phyloP scores from a whole-genome alignment of 805 yeast species.

The Candida maesae region DNA sequence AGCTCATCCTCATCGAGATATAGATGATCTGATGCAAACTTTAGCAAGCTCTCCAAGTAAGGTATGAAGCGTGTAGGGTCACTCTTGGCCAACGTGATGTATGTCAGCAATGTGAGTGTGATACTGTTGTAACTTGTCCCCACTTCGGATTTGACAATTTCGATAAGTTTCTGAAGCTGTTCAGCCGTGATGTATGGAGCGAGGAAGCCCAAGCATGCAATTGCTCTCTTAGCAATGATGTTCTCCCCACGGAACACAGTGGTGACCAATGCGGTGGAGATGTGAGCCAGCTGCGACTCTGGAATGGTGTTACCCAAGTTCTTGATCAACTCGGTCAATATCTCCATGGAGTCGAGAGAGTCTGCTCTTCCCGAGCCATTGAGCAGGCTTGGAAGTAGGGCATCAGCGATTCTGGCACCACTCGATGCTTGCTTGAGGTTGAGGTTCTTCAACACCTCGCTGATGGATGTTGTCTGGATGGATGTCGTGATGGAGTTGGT shows the following conservation, averaged over 20 bases:
- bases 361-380: conserved; percentile 29
- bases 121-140: conserved; percentile 22
- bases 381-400: conserved; percentile 36
- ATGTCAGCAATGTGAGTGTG: conserved; percentile 19
- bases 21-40: conserved; percentile 24
- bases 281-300: conserved; percentile 30
- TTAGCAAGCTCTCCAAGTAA: conserved; percentile 20
- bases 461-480: conserved; percentile 27
- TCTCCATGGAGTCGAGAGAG: conserved; percentile 56
- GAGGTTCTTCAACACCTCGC: conserved; percentile 25
- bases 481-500: conserved; percentile 27
- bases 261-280: conserved; percentile 30
- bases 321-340: conserved; percentile 51
- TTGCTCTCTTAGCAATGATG: conserved; percentile 47
- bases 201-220: conserved; percentile 44
- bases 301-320: conserved; percentile 43
- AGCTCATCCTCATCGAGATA: conserved; percentile 27
- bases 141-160: conserved; percentile 19
- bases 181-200: conserved; percentile 28
- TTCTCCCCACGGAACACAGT: conserved; percentile 39
- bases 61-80: conserved; percentile 26
- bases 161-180: conserved; percentile 23
- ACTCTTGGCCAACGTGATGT: conserved; percentile 27
- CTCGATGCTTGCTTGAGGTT: conserved; percentile 23
- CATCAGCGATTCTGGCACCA: conserved; percentile 31